Conservation (phyloP, 768 basidiomycete genomes). For the Bullera alba region DNA sequence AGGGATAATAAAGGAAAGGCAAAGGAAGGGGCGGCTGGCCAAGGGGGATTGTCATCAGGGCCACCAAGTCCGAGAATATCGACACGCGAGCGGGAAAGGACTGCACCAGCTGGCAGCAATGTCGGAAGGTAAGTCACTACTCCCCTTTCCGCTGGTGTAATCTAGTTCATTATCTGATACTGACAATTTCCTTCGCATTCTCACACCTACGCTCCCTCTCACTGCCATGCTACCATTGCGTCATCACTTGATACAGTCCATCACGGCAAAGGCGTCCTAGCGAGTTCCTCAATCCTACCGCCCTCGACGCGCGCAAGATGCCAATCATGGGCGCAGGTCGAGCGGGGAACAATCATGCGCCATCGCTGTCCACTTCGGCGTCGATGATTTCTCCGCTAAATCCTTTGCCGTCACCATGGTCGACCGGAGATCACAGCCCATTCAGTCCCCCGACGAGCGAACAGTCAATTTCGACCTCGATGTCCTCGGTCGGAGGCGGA, state of each 20-base stretch:
- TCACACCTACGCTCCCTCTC: background rate
- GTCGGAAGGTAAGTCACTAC: slow-evolving; percentile 23
- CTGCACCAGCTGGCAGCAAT: slow-evolving; percentile 9
- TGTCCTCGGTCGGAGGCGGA: slow-evolving; percentile 14
- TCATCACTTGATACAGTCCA: slow-evolving; percentile 13
- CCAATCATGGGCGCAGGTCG: slow-evolving; percentile 10
- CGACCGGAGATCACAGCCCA: slow-evolving; percentile 11
- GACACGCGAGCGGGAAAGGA: slow-evolving; percentile 16
- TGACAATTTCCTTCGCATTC: background rate
- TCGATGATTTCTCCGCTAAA: slow-evolving; percentile 44
- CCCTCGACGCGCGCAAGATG: slow-evolving; percentile 21
- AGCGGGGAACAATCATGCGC: slow-evolving; percentile 5
- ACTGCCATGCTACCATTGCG: background rate
- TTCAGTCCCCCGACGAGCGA: slow-evolving; percentile 27
- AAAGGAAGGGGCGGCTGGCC: no score
- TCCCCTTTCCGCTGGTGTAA: background rate
- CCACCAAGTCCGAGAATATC: slow-evolving; percentile 30
- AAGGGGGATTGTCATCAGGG: slow-evolving; percentile 4
- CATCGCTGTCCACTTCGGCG: slow-evolving; percentile 34
- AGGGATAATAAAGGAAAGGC: slow-evolving; percentile 29
- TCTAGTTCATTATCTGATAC: background rate
- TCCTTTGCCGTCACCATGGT: slow-evolving; percentile 43
- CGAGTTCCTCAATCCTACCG: slow-evolving; percentile 34
- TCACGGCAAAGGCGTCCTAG: slow-evolving; percentile 27
- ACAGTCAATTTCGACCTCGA: slow-evolving; percentile 14